These are phyloP conservation scores for Epichloe baconii DNA, from an alignment of 2,329 filamentous ascomycete genomes.

Conservation along the genomic window DNA sequence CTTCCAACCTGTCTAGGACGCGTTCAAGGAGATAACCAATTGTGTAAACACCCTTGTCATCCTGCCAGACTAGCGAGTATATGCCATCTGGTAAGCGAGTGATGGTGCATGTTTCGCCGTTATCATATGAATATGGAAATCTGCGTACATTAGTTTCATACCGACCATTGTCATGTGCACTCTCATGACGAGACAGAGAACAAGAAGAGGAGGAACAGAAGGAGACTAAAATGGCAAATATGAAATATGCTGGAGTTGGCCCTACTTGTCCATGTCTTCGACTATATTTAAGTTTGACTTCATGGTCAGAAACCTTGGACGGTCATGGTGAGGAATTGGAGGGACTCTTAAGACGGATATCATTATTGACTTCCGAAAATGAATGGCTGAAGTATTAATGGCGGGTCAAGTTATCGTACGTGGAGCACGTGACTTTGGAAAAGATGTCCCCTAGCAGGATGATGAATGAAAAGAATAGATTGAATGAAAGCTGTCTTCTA, in stretches of 20 bases:
- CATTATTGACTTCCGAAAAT: too few species aligned
- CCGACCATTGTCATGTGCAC: not conserved
- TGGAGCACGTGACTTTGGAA: too few species aligned
- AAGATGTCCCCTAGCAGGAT: too few species aligned
- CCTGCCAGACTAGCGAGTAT: conserved; percentile 52
- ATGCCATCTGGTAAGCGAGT: conserved; percentile 44
- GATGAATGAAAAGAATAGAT: too few species aligned
- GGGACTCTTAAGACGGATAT: too few species aligned
- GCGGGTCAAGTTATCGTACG: too few species aligned
- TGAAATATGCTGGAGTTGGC: not conserved
- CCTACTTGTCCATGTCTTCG: not conserved
- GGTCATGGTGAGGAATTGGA: not conserved
- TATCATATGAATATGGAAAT: conserved; percentile 62
- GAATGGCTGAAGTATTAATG: too few species aligned
- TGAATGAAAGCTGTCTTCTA: too few species aligned
- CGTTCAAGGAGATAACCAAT: conserved; percentile 48
- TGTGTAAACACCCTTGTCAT: conserved; percentile 47
- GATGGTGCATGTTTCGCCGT: conserved; percentile 47
- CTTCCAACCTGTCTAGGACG: conserved; percentile 35
- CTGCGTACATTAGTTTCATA: conserved; percentile 26
- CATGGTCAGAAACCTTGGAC: not conserved
- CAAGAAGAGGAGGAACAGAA: not conserved
- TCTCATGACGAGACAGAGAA: not conserved
- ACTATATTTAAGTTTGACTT: not conserved
- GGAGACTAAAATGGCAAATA: not conserved